Evolutionary conservation across 2,329 filamentous ascomycete species (phyloP), one percentile per base, ranked within the genome.

Genomic region (Coleophoma crateriformis): DNA sequence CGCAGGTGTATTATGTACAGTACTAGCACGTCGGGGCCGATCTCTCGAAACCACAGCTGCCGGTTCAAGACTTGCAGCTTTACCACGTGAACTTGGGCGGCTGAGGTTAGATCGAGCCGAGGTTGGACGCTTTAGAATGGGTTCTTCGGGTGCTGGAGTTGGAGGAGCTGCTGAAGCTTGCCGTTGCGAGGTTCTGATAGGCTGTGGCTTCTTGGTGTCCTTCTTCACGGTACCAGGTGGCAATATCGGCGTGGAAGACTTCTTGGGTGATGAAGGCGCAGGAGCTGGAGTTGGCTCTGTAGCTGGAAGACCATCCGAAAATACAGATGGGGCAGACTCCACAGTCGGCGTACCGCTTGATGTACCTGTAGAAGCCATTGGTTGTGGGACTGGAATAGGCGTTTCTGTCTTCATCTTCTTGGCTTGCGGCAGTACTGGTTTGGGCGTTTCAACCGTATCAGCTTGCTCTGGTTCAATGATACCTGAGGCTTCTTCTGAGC

Each of bases 381-480:
- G 58, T 58, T 54, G 65, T 56, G 70, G 69, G 39, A 72, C 72
- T 45, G 74, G 77, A 32, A 81, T 70, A 11, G 78, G 78, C 13
- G 78, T 81, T 62, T 81, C 78, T 20, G 74, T 79, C 63, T 81
- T 81, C 54, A 68, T 74, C 33, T 77, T 73, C 61, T 81, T 81
- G 22, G 67, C 50, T 49, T 67, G 69, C 32, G 73, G 74, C 20
- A 52, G 51, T 17, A 55, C 50, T 32, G 57, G 46, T 40, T 55
- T 53, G 44, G 47, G 48, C n/a, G n/a, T 41, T 34, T 57, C 53
- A 19, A 19, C 19, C n/a, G n/a, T 43, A 39, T 52, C 57, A 48
- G 50, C 41, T 34, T 49, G 54, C 42, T 64, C 61, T 22, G 54
- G 52, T 19, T 58, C 54, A 33, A 47, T 55, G 12, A 33, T 44